phyloP scores from a whole-genome alignment of 192 early-diverging fungal genomes.

The Jimgerdemannia lactiflua region DNA sequence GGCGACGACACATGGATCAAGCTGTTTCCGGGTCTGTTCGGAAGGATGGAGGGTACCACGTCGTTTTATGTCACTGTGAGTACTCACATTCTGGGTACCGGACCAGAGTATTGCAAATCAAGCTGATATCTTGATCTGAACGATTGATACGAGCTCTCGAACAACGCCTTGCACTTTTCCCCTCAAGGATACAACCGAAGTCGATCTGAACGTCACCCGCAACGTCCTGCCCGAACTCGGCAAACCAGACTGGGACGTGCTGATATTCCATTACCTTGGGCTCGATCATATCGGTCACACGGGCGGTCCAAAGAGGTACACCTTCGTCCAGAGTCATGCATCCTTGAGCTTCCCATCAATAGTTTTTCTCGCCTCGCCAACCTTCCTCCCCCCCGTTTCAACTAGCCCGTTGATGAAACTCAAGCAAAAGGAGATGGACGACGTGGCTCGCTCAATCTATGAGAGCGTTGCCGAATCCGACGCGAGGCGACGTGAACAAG shows the following conservation, averaged over 20 bases:
- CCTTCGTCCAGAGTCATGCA: background rate
- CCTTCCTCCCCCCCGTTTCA: background rate
- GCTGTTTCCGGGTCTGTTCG: constrained; percentile 73
- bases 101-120: constrained; percentile 51
- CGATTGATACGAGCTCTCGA: background rate
- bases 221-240: constrained; percentile 56
- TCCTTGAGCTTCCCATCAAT: background rate
- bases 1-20: constrained; percentile 97
- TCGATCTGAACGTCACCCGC: constrained; percentile 71
- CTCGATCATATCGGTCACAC: constrained; percentile 81
- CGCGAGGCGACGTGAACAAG: constrained; percentile 24
- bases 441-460: constrained; percentile 55
- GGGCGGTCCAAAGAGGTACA: constrained; percentile 53
- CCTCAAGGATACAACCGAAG: constrained; percentile 71
- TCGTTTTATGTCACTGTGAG: constrained; percentile 71
- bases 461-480: constrained; percentile 43
- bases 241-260: constrained; percentile 61
- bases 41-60: constrained; percentile 57
- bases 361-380: background rate
- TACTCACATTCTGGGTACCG: constrained; percentile 66
- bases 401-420: constrained; percentile 65
- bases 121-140: constrained; percentile 32
- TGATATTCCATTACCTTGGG: constrained; percentile 81
- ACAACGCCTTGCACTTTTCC: constrained; percentile 14
- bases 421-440: constrained; percentile 80